Conservation (phyloP, 805 yeast genomes). For the Yarrowia deformans region DNA sequence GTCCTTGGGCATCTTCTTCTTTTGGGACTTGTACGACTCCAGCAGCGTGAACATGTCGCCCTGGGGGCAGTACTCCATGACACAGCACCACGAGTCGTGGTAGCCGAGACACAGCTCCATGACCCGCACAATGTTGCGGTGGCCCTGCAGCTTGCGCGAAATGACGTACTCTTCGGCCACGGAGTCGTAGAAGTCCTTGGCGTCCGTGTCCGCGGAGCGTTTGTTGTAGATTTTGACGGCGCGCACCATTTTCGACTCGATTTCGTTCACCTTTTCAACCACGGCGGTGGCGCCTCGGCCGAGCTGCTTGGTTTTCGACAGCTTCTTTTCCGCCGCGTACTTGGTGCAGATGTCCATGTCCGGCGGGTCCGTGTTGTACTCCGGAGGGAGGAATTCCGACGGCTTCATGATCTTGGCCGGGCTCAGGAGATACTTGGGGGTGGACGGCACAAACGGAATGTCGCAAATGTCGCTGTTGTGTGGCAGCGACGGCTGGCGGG, state of each 20-base stretch:
- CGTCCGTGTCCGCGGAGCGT: conserved; percentile 61
- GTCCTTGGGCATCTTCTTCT: conserved; percentile 75
- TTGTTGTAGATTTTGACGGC: conserved; percentile 89
- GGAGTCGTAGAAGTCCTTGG: conserved; percentile 64
- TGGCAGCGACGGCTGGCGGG: conserved; percentile 17
- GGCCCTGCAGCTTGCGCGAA: conserved; percentile 72
- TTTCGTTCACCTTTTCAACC: conserved; percentile 44
- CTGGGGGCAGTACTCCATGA: conserved; percentile 80
- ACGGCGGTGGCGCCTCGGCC: conserved; percentile 51
- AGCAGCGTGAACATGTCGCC: conserved; percentile 84
- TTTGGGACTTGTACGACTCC: conserved; percentile 81
- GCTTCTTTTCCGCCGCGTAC: conserved; percentile 43
- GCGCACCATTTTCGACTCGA: conserved; percentile 53
- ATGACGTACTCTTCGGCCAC: conserved; percentile 85
- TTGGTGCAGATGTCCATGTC: conserved; percentile 40
- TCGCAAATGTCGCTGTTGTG: conserved; percentile 40
- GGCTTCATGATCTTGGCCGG: conserved; percentile 32
- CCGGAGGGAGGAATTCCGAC: conserved; percentile 31
- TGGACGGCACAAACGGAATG: conserved; percentile 29
- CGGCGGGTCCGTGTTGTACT: conserved; percentile 35
- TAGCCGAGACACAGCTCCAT: conserved; percentile 60
- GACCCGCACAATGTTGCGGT: conserved; percentile 77
- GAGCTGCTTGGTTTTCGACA: conserved; percentile 44
- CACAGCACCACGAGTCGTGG: conserved; percentile 49
- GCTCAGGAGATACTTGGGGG: conserved; percentile 23